These are phyloP conservation scores for Mariannaea sp. DNA, from an alignment of 2,329 filamentous ascomycete genomes.

Conservation along the genomic window DNA sequence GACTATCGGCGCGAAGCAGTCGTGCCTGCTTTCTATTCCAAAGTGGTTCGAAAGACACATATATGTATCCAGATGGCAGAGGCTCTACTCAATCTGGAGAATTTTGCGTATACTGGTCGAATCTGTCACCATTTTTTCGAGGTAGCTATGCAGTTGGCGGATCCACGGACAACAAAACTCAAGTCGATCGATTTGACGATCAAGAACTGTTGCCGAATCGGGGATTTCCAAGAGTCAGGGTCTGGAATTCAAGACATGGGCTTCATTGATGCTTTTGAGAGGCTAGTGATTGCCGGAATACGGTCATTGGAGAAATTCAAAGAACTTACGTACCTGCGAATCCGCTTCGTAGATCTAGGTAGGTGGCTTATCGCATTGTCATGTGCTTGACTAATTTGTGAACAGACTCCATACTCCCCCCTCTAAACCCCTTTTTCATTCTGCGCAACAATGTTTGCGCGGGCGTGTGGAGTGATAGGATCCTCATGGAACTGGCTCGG, in stretches of 20 bases:
- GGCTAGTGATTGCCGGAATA: conserved; percentile 67
- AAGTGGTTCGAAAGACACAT: conserved; percentile 63
- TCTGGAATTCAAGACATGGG: conserved; percentile 73
- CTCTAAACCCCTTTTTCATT: conserved; percentile 74
- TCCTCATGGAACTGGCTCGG: conserved; percentile 63
- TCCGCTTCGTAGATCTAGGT: conserved; percentile 76
- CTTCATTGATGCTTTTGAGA: conserved; percentile 74
- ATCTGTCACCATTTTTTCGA: conserved; percentile 73
- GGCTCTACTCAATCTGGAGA: conserved; percentile 65
- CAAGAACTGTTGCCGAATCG: conserved; percentile 71
- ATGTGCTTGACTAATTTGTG: conserved; percentile 24
- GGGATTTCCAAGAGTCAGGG: conserved; percentile 64
- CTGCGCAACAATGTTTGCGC: conserved; percentile 64
- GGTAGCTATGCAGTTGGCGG: conserved; percentile 54
- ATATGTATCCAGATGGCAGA: conserved; percentile 68
- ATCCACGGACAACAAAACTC: conserved; percentile 56
- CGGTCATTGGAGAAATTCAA: conserved; percentile 63
- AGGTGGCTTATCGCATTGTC: conserved; percentile 33
- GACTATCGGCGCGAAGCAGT: conserved; percentile 70
- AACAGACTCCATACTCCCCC: conserved; percentile 69
- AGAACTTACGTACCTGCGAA: conserved; percentile 67
- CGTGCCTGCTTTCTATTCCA: conserved; percentile 64
- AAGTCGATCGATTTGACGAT: conserved; percentile 73
- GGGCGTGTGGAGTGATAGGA: conserved; percentile 73
- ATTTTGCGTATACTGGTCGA: conserved; percentile 73